Evolutionary conservation across 306 rosid species (phyloP).

Genomic region (Elaeagnus macrophylla): DNA sequence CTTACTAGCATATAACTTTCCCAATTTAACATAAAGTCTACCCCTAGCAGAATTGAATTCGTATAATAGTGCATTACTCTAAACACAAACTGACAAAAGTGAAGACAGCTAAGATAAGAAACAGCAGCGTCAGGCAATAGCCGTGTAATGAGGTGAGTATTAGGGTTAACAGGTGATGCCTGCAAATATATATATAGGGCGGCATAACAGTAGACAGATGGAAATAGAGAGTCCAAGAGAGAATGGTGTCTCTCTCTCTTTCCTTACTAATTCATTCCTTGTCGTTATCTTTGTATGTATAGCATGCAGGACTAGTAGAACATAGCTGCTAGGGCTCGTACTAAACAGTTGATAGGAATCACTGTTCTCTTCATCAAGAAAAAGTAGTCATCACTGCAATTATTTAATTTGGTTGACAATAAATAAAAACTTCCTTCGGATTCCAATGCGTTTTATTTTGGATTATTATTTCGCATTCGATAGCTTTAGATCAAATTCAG

Average conservation of each 20-base stretch:
- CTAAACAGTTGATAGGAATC: constrained; percentile 6
- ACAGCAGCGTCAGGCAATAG: constrained; percentile 2
- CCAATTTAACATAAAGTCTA: no score
- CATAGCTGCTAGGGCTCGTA: background rate
- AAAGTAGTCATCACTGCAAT: constrained; percentile 25
- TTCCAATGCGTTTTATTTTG: constrained; percentile 18
- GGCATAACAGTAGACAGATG: constrained; percentile 38
- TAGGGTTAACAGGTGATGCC: constrained; percentile 43
- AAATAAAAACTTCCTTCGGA: constrained; percentile 10
- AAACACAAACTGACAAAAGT: no score
- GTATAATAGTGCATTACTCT: no score
- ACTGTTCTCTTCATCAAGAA: constrained; percentile 12
- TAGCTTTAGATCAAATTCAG: constrained; percentile 22
- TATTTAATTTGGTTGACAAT: constrained; percentile 19
- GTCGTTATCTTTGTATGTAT: background rate
- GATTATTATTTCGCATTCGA: background rate
- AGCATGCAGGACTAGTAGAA: background rate
- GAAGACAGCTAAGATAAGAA: no score
- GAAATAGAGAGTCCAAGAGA: background rate
- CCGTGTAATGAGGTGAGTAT: constrained; percentile 15
- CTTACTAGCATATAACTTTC: no score
- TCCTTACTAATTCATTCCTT: no score
- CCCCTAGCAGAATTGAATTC: no score
- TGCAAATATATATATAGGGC: constrained; percentile 42
- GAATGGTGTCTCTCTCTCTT: background rate